These are phyloP conservation scores for Yarrowia hollandica DNA, from an alignment of 805 yeast species.

Conservation along the genomic window DNA sequence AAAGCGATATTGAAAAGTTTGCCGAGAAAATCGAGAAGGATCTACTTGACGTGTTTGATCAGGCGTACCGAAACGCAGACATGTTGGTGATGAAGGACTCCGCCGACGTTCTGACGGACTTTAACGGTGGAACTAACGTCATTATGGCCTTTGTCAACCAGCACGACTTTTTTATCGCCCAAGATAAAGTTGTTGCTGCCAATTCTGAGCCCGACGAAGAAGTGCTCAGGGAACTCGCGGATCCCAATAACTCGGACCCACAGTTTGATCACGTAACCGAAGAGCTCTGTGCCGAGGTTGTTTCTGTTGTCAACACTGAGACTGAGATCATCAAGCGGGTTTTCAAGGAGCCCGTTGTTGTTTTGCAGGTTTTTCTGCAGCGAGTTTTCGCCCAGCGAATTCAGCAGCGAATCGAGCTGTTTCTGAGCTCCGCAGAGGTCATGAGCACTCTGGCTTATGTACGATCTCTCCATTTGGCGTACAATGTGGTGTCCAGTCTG, in stretches of 20 bases:
- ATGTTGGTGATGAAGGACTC: conserved; percentile 68
- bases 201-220: conserved; percentile 39
- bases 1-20: conserved; percentile 59
- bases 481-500: conserved; percentile 56
- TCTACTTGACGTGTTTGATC: conserved; percentile 66
- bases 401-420: conserved; percentile 49
- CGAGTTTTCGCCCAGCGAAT: conserved; percentile 72
- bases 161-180: conserved; percentile 64
- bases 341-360: conserved; percentile 66
- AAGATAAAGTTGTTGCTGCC: conserved; percentile 46
- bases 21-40: conserved; percentile 76
- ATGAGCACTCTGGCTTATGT: conserved; percentile 67
- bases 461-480: conserved; percentile 69
- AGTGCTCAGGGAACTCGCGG: conserved; percentile 59
- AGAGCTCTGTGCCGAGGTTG: conserved; percentile 55
- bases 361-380: conserved; percentile 67
- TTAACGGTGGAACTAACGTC: conserved; percentile 81
- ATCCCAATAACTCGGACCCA: conserved; percentile 54
- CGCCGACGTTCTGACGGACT: conserved; percentile 71
- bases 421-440: conserved; percentile 63
- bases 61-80: conserved; percentile 70
- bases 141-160: conserved; percentile 79
- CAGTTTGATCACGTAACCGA: conserved; percentile 56
- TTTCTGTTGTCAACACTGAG: conserved; percentile 65
- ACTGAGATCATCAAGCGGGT: conserved; percentile 71